Conservation (phyloP, 176 grass and related monocot species). For the Eragrostis curvula region DNA sequence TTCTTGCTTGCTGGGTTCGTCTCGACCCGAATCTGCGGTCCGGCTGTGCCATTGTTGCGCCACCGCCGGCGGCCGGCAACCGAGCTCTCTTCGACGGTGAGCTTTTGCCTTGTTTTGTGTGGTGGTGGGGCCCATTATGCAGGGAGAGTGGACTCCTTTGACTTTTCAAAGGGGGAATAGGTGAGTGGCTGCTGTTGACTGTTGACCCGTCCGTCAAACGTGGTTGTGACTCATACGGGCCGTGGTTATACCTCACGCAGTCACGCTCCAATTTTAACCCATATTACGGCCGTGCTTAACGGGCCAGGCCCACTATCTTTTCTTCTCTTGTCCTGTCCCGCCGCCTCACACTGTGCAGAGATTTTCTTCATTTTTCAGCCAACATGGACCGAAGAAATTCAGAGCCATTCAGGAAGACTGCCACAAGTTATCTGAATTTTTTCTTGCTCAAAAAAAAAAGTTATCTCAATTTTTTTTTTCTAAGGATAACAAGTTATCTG, state of each 20-base stretch:
- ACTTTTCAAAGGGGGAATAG: background rate
- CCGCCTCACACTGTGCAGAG: background rate
- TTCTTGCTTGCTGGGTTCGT: background rate
- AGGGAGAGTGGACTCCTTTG: background rate
- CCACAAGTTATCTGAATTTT: conserved; percentile 27
- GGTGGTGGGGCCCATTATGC: too few relatives aligned
- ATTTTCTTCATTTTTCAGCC: background rate
- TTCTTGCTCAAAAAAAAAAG: too few relatives aligned
- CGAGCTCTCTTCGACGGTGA: too few relatives aligned
- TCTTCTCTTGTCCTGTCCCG: background rate
- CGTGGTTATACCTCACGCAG: too few relatives aligned
- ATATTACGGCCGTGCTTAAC: too few relatives aligned
- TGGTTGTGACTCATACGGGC: too few relatives aligned
- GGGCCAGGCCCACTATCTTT: too few relatives aligned
- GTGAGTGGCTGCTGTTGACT: background rate
- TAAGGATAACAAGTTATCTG: conserved; percentile 17
- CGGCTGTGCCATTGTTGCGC: background rate
- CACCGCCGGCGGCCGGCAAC: background rate
- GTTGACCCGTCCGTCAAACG: too few relatives aligned
- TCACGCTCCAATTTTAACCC: too few relatives aligned
- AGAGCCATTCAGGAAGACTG: too few relatives aligned
- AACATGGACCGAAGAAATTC: background rate
- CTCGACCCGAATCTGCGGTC: background rate
- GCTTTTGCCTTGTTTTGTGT: background rate
- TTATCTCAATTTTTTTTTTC: too few relatives aligned